Evolutionary conservation across 148 eudicot genomes (phyloP).

Genomic region (Vaccinium darrowii): DNA sequence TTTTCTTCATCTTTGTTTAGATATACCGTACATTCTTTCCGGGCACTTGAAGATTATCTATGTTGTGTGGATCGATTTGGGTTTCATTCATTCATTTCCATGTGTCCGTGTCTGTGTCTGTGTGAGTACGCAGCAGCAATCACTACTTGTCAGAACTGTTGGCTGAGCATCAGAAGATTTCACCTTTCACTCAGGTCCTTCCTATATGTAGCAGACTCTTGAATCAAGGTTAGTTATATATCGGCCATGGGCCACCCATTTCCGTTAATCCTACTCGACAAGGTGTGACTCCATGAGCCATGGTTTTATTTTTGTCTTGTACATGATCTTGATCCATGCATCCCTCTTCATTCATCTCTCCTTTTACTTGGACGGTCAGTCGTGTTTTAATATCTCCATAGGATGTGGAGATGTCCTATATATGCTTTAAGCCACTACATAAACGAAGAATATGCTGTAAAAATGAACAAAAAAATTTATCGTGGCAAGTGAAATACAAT

Average conservation of each 20-base stretch:
- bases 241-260: neutral
- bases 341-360: neutral
- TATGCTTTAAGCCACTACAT: neutral
- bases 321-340: neutral
- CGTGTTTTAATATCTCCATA: neutral
- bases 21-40: neutral
- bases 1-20: neutral
- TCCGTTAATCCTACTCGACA: neutral
- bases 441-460: neutral
- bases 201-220: slow-evolving; percentile 87
- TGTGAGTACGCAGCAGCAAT: slow-evolving; percentile 41
- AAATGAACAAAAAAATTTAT: neutral
- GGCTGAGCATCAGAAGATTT: slow-evolving; percentile 91
- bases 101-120: neutral
- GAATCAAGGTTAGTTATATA: slow-evolving; percentile 71
- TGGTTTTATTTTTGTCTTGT: neutral
- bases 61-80: slow-evolving; percentile 11
- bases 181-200: slow-evolving; percentile 86
- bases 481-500: neutral
- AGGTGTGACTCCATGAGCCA: neutral
- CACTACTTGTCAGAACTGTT: slow-evolving; percentile 92
- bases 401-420: neutral
- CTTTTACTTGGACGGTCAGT: neutral
- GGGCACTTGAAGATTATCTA: neutral
- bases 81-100: neutral